phyloP scores from a whole-genome alignment of 2,329 filamentous ascomycete genomes.

The Lojkania enalia region DNA sequence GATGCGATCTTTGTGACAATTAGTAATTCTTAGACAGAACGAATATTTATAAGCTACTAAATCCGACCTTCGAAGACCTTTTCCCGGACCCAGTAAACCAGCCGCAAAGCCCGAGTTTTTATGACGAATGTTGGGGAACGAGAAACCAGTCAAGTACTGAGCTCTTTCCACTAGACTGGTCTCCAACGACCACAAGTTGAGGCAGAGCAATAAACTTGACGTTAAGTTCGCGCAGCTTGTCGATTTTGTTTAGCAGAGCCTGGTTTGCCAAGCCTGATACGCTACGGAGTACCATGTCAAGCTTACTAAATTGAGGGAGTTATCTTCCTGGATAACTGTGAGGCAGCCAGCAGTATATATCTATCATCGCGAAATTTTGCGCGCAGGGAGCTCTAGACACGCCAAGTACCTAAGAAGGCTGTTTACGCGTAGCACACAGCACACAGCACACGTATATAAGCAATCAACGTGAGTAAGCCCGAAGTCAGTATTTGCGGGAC shows the following conservation, averaged over 20 bases:
- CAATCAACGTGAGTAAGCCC: not conserved
- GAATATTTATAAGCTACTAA: no score
- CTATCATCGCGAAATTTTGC: not conserved
- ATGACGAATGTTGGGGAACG: not conserved
- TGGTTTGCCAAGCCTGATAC: not conserved
- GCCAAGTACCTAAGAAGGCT: not conserved
- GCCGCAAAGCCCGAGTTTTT: no score
- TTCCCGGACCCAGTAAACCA: no score
- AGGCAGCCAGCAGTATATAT: not conserved
- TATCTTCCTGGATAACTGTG: not conserved
- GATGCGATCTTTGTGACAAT: no score
- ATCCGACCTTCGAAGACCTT: no score
- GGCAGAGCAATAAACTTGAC: not conserved
- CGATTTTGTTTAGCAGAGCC: not conserved
- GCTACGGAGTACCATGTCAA: not conserved
- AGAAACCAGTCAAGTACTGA: not conserved
- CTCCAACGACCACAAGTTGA: not conserved
- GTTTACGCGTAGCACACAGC: not conserved
- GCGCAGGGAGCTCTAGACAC: not conserved
- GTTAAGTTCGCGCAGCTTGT: not conserved
- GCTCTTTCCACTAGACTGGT: not conserved
- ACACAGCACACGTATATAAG: not conserved
- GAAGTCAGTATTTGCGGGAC: not conserved
- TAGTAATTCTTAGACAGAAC: no score
- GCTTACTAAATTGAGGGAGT: not conserved